Conservation (phyloP, 2,329 filamentous ascomycete genomes). For the Colletotrichum paranaense region DNA sequence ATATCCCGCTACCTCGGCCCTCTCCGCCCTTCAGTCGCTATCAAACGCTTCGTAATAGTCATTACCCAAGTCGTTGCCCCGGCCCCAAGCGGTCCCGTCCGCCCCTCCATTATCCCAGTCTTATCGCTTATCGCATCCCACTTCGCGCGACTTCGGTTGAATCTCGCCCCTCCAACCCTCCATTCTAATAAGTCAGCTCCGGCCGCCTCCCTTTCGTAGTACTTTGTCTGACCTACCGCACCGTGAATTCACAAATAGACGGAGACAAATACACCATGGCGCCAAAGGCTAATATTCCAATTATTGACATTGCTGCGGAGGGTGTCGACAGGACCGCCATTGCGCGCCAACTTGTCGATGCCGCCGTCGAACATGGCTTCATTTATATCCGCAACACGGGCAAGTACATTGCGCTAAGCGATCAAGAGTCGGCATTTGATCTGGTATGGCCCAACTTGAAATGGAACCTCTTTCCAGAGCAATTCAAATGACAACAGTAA, state of each 20-base stretch:
- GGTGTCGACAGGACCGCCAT: slow-evolving; percentile 63
- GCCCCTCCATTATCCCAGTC: slow-evolving; percentile 29
- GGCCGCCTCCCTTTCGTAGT: background rate
- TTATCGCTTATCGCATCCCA: slow-evolving; percentile 36
- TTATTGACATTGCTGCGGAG: slow-evolving; percentile 81
- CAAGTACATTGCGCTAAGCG: slow-evolving; percentile 71
- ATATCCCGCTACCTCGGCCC: background rate
- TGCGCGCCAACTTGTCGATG: slow-evolving; percentile 79
- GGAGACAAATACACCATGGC: slow-evolving; percentile 39
- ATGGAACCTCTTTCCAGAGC: background rate
- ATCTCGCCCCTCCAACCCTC: slow-evolving; percentile 15
- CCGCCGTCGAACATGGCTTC: slow-evolving; percentile 87
- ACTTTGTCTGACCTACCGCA: background rate
- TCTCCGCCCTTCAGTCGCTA: background rate
- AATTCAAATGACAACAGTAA: background rate
- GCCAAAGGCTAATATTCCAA: slow-evolving; percentile 69
- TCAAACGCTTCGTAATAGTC: slow-evolving; percentile 25
- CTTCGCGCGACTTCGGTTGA: slow-evolving; percentile 24
- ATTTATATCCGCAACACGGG: slow-evolving; percentile 86
- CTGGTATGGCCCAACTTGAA: slow-evolving; percentile 63
- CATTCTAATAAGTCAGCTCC: background rate
- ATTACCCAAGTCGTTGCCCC: slow-evolving; percentile 25
- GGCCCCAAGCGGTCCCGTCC: slow-evolving; percentile 3
- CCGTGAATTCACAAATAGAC: background rate
- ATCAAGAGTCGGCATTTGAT: slow-evolving; percentile 78